Evolutionary conservation across 352 stramenopile genomes (phyloP).

Genomic region (Phytophthora palmivora): DNA sequence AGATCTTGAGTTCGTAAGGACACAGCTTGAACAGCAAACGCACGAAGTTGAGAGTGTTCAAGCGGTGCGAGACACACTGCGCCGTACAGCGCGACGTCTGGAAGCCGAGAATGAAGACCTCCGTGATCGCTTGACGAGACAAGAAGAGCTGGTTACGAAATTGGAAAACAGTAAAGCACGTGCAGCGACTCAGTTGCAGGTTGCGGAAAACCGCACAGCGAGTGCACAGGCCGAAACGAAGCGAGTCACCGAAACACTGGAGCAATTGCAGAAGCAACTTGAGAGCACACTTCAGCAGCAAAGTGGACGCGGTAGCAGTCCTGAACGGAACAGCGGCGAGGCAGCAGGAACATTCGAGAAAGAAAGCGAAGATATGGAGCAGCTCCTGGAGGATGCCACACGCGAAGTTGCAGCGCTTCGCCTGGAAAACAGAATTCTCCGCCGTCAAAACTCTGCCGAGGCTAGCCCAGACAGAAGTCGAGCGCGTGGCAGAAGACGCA

Average conservation of each 20-base stretch:
- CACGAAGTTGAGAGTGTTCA: conserved; percentile 33
- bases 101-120: conserved; percentile 34
- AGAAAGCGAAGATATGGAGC: conserved; percentile 29
- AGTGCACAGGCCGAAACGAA: conserved; percentile 36
- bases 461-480: conserved; percentile 3
- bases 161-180: conserved; percentile 32
- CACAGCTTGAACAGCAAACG: conserved; percentile 26
- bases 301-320: background rate
- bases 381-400: conserved; percentile 50
- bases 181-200: conserved; percentile 41
- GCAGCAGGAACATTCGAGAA: conserved; percentile 8
- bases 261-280: conserved; percentile 38
- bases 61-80: conserved; percentile 35
- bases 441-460: conserved; percentile 27
- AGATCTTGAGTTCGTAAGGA: conserved; percentile 27
- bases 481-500: conserved; percentile 19
- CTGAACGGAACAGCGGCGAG: conserved; percentile 18
- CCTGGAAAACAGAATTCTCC: conserved; percentile 47
- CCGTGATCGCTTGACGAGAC: conserved; percentile 16
- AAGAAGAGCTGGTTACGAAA: conserved; percentile 28
- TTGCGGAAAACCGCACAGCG: conserved; percentile 38
- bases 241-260: conserved; percentile 32
- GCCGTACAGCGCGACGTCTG: conserved; percentile 23
- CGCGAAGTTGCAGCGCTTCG: conserved; percentile 39
- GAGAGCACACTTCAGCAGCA: conserved; percentile 25